A percentile compares a stretch with the other conserved stretches of the same genome.
These are phyloP conservation scores for Luzula sylvatica DNA, from an alignment of 176 grass and related monocot species.

Conservation along the genomic window DNA sequence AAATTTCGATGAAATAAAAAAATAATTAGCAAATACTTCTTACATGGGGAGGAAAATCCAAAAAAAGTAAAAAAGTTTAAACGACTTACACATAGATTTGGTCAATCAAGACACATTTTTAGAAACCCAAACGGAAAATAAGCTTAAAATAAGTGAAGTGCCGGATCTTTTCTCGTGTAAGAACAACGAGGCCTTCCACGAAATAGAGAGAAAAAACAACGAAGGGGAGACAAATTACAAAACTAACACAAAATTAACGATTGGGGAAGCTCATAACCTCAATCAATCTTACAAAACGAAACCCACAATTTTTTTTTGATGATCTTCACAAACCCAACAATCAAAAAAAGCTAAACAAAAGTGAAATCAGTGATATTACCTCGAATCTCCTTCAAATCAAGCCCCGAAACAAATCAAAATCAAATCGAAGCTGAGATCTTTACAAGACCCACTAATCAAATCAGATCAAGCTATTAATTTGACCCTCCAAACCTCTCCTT, in stretches of 20 bases:
- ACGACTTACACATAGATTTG: too few relatives aligned
- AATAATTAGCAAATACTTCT: conserved; percentile 7
- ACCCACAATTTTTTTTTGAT: background rate
- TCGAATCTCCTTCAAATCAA: conserved; percentile 4
- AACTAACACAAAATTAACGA: background rate
- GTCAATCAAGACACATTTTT: conserved; percentile 9
- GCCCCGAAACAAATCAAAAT: background rate
- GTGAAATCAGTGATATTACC: conserved; percentile 4
- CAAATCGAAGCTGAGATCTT: background rate
- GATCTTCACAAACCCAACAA: background rate
- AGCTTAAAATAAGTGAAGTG: conserved; percentile 2
- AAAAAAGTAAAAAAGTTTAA: background rate
- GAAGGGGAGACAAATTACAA: background rate
- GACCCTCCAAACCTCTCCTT: background rate
- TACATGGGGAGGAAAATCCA: background rate
- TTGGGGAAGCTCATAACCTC: background rate
- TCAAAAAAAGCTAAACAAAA: background rate
- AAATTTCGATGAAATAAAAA: background rate
- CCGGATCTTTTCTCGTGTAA: background rate
- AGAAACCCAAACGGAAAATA: conserved; percentile 20
- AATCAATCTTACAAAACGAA: background rate
- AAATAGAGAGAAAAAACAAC: conserved; percentile 3
- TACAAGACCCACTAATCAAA: conserved; percentile 3
- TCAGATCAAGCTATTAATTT: background rate
- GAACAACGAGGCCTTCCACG: background rate